A percentile compares a stretch with the other conserved stretches of the same genome.
Evolutionary conservation across 116 monocot species (phyloP).

Genomic region (Trichopus zeylanicus): DNA sequence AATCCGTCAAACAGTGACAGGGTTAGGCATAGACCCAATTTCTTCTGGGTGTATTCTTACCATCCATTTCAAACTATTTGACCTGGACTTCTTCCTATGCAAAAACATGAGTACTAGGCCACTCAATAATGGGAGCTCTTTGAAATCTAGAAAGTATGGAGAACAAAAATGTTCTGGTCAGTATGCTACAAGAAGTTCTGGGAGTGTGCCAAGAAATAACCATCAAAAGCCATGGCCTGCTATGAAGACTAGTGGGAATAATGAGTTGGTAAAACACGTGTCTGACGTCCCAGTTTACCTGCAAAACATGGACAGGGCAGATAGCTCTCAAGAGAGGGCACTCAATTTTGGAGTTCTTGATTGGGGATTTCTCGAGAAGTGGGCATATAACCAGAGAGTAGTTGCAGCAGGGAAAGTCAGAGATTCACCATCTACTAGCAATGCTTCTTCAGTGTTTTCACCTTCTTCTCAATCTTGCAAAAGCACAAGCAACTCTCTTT

Average conservation of each 20-base stretch:
- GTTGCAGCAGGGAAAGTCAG: neutral
- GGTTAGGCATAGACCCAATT: no score
- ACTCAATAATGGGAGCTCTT: neutral
- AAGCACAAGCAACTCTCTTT: conserved; percentile 9
- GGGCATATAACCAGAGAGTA: conserved; percentile 23
- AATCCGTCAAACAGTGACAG: no score
- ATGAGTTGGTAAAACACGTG: conserved; percentile 33
- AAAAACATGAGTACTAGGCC: neutral
- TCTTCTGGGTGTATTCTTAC: no score
- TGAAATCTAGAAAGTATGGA: neutral
- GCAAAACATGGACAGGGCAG: conserved; percentile 9
- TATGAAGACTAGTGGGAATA: neutral
- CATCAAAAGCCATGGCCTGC: conserved; percentile 8
- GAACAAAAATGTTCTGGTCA: neutral
- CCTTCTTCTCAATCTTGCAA: conserved; percentile 14
- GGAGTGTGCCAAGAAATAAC: neutral
- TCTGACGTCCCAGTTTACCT: conserved; percentile 30
- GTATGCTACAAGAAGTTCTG: neutral
- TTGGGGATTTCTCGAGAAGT: conserved; percentile 41
- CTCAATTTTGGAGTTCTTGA: conserved; percentile 47
- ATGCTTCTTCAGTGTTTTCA: conserved; percentile 3
- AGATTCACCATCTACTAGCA: conserved; percentile 10
- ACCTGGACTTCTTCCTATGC: no score
- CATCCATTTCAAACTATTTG: no score
- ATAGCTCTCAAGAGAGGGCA: conserved; percentile 26